Evolutionary conservation across 2,329 filamentous ascomycete species (phyloP), one percentile per base, ranked within the genome.

Genomic region (Ascochyta rabiei): DNA sequence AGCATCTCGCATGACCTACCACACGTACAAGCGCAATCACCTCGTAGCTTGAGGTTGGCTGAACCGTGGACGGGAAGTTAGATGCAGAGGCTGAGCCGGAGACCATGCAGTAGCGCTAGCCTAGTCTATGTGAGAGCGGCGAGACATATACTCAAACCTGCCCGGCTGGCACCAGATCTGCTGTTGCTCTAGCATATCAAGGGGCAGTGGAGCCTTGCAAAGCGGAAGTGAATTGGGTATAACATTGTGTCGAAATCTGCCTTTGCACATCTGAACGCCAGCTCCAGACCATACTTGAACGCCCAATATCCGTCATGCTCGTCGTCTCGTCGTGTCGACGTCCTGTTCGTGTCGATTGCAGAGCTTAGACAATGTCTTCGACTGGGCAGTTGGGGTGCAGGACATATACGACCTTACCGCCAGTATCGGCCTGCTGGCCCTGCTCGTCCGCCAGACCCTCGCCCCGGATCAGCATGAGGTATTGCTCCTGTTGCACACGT

Each of bases 301-400:
- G 46, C 52, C 37, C 5, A 38, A 30, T 6, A 26, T 46, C 12
- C 37, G 15, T 49, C 28, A 38, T 55, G 30, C 46, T 26, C 15
- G 23, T 55, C 35, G 12, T 55, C 46, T 30, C 28, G 7, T 55
- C 46, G n/a, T 54, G 5, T 34, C 6, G 4, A 35, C 31, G 15
- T 42, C 4, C 23, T 15, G 7, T 9, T n/a, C 10, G n/a, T n/a
- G 5, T 12, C n/a, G 23, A 1, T 3, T 1, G n/a, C 6, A 18
- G 8, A 13, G 5, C 8, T 23, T 45, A 70, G 16, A 62, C 68
- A 54, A 75, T 75, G 51, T 82, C 80, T 62, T 96, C 93, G 9
- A 96, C 82, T 0, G 90, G 90, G 71, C 91, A 96, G 77, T 98
- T 98, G 54, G 95, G 95, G 78, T 99, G 95, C 63, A 99, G 73